These are phyloP conservation scores for Rostrohypoxylon terebratum DNA, from an alignment of 495 filamentous ascomycete genomes.

Conservation along the genomic window DNA sequence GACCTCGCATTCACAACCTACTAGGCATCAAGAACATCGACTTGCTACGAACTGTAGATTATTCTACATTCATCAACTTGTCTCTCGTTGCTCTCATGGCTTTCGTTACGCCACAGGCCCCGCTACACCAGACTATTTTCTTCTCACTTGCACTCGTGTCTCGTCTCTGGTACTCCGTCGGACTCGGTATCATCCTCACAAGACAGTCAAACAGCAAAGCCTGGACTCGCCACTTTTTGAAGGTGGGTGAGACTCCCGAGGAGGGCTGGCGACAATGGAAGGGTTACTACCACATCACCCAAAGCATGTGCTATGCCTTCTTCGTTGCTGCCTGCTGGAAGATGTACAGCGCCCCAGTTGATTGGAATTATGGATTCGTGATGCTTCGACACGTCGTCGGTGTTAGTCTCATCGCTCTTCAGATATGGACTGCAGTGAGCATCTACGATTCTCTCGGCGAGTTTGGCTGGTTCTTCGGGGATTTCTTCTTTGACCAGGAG, in stretches of 20 bases:
- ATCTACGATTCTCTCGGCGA: slow-evolving; percentile 97
- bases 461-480: slow-evolving; percentile 99
- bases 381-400: slow-evolving; percentile 90
- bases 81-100: slow-evolving; percentile 79
- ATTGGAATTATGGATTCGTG: slow-evolving; percentile 86
- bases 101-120: slow-evolving; percentile 79
- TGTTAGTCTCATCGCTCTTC: slow-evolving; percentile 80
- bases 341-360: slow-evolving; percentile 85
- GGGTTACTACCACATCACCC: slow-evolving; percentile 91
- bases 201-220: slow-evolving; percentile 88
- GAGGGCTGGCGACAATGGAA: slow-evolving; percentile 99
- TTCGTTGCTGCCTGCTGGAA: slow-evolving; percentile 96
- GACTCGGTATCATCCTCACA: slow-evolving; percentile 85
- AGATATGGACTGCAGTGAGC: slow-evolving; percentile 92
- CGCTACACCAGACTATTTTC: slow-evolving; percentile 79
- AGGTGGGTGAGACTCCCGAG: slow-evolving; percentile 87
- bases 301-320: slow-evolving; percentile 85
- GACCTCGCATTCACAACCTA: slow-evolving; percentile 78
- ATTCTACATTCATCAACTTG: slow-evolving; percentile 78
- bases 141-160: slow-evolving; percentile 81
- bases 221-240: slow-evolving; percentile 97
- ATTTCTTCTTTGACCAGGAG: slow-evolving; percentile 93
- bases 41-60: slow-evolving; percentile 85
- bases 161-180: slow-evolving; percentile 93
- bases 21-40: slow-evolving; percentile 86